Evolutionary conservation across 257 asterid species (phyloP), one percentile per base, ranked within the genome.

Genomic region (Solanum sejunctum): DNA sequence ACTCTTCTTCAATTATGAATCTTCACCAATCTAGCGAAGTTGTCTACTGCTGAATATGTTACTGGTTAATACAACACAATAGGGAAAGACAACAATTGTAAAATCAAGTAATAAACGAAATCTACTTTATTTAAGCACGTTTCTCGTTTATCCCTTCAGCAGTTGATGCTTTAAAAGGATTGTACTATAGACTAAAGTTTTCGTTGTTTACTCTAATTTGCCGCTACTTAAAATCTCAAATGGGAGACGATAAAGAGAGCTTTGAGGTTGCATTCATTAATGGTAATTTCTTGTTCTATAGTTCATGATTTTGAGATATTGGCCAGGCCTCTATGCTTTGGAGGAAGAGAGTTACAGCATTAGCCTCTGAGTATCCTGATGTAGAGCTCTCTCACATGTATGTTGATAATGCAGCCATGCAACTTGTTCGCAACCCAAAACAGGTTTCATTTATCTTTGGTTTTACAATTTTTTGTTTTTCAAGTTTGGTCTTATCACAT

Each of bases 381-480:
- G 90, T 97, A 86, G 99, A 97, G 84, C 98, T 97, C 85, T 92
- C 98, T 12, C 99, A 97, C 92, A 97, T 97, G 99, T 97, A 94
- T 86, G 98, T 95, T 41, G 99, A 97, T 90, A 95, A 97, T 87
- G 99, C 99, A 54, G 98, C 99, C 80, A 97, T 95, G 99, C 99
- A 97, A 90, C 99, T 97, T 78, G 98, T 97, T 82, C 94, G 99
- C 78, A 91, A 93, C 88, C 99, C 99, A 7, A 97, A 97, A 57
- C 99, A 97, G 98, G 98, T 96, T 84, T 81, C 81, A 51, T 75
- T 75, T 75, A 23, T 8, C 45, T 49, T 49, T 49, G 21, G 21
- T 13, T 75, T 75, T 49, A 2, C 16, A 15, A 16, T 17, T 77
- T 77, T 7, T 51, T 77, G 49, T 52, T 26, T 77, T 26, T 77